These are phyloP conservation scores for Sugiyamaella lignohabitans DNA, from an alignment of 805 yeast genomes.

Conservation along the genomic window DNA sequence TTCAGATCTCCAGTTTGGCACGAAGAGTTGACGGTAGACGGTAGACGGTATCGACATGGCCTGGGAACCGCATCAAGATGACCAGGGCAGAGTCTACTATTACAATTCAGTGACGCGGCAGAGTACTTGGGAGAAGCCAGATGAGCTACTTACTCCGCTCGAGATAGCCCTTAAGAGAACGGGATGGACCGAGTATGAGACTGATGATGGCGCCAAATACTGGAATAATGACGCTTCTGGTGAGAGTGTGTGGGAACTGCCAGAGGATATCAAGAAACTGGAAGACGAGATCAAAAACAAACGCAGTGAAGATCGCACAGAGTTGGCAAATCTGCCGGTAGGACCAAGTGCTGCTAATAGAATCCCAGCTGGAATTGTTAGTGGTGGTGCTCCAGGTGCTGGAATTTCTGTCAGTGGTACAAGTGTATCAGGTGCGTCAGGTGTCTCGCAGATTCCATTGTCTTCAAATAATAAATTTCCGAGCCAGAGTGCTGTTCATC, in stretches of 20 bases:
- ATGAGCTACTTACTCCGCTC: conserved; percentile 35
- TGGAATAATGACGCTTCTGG: conserved; percentile 61
- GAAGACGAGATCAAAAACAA: conserved; percentile 12
- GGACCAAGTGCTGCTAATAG: too few relatives aligned
- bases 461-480: conserved; percentile 1
- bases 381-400: not conserved
- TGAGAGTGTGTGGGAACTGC: conserved; percentile 78
- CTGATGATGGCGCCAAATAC: conserved; percentile 56
- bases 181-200: conserved; percentile 47
- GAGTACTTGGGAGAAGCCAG: conserved; percentile 81
- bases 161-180: conserved; percentile 43
- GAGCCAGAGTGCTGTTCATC: not conserved
- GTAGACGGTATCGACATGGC: too few relatives aligned
- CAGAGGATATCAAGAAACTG: conserved; percentile 40
- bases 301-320: not conserved
- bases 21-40: too few relatives aligned
- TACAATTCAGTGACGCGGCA: conserved; percentile 58
- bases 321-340: not conserved
- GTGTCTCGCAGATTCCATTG: not conserved
- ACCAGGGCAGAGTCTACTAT: conserved; percentile 65
- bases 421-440: not conserved
- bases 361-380: not conserved
- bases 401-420: conserved; percentile 9
- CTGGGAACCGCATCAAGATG: conserved; percentile 65
- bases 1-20: too few relatives aligned